A percentile compares a stretch with the other conserved stretches of the same genome.
These are phyloP conservation scores for Curvularia spicifera DNA, from an alignment of 2,329 filamentous ascomycete genomes.

Conservation along the genomic window DNA sequence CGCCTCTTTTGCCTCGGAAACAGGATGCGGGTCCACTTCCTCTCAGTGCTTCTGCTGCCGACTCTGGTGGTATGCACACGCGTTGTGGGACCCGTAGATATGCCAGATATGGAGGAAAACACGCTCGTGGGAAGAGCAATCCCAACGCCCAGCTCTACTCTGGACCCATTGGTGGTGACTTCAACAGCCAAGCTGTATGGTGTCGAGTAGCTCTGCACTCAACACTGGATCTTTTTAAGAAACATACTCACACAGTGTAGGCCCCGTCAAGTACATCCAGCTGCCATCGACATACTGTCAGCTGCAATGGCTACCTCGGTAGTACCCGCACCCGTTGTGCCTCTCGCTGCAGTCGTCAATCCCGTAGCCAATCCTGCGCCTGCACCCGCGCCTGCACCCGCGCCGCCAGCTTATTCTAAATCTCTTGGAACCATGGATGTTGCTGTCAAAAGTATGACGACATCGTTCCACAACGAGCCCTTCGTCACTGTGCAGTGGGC, in stretches of 20 bases:
- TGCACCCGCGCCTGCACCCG: background rate
- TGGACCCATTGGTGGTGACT: conserved; percentile 4
- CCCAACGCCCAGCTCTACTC: conserved; percentile 11
- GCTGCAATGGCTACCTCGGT: background rate
- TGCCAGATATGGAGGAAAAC: conserved; percentile 1
- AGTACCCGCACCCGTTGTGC: background rate
- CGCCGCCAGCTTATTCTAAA: background rate
- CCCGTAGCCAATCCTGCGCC: conserved; percentile 11
- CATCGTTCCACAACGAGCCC: conserved; percentile 19
- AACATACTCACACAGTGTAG: conserved; percentile 14
- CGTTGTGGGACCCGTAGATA: background rate
- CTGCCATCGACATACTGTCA: background rate
- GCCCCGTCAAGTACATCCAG: conserved; percentile 21
- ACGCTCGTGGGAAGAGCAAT: conserved; percentile 8
- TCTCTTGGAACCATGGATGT: background rate
- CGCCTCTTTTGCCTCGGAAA: too few relatives aligned
- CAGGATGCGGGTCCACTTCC: conserved; percentile 4
- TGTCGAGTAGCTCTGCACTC: conserved; percentile 6
- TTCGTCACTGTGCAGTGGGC: conserved; percentile 44
- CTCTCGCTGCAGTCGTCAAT: conserved; percentile 6
- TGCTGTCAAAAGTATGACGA: background rate
- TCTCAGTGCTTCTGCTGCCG: conserved; percentile 1
- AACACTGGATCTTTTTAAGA: background rate
- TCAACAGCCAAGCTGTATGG: background rate
- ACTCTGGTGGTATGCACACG: conserved; percentile 2